A percentile compares a stretch with the other conserved stretches of the same genome.
These are phyloP conservation scores for Globisporangium camurandrum DNA, from an alignment of 352 stramenopile species.

Conservation along the genomic window DNA sequence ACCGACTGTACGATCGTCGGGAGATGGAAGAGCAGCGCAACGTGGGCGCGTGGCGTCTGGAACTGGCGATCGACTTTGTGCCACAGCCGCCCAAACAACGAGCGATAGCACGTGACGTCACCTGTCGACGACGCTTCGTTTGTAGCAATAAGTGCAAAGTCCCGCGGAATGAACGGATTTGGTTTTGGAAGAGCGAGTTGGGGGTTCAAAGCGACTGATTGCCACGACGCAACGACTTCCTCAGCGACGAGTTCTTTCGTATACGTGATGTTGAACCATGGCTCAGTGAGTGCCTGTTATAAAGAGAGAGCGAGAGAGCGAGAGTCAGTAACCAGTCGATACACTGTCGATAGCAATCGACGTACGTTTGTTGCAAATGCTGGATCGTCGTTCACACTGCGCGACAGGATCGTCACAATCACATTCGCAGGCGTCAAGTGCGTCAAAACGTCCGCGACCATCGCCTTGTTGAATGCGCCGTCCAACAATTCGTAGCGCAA, in stretches of 20 bases:
- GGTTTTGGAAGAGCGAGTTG: conserved; percentile 43
- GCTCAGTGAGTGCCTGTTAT: conserved; percentile 28
- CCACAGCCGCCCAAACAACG: conserved; percentile 46
- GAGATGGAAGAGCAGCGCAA: conserved; percentile 46
- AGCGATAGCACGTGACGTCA: conserved; percentile 26
- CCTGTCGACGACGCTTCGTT: conserved; percentile 12
- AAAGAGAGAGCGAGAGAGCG: not conserved
- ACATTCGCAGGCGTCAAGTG: conserved; percentile 43
- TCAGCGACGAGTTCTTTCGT: conserved; percentile 29
- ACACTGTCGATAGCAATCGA: not conserved
- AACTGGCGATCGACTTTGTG: conserved; percentile 60
- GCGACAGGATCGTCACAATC: conserved; percentile 45
- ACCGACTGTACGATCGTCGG: conserved; percentile 35
- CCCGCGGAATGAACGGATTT: conserved; percentile 66
- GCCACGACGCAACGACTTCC: conserved; percentile 30
- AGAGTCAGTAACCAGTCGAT: not conserved
- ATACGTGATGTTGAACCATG: conserved; percentile 66
- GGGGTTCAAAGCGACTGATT: conserved; percentile 21
- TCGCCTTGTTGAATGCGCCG: conserved; percentile 35
- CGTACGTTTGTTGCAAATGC: conserved; percentile 30
- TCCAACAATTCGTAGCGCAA: conserved; percentile 59
- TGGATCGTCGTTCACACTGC: conserved; percentile 24
- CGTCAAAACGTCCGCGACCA: conserved; percentile 31
- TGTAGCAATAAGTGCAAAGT: conserved; percentile 35
- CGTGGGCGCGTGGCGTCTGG: conserved; percentile 43